Evolutionary conservation across 345 rosid species (phyloP).

Genomic region (Ricinus communis): DNA sequence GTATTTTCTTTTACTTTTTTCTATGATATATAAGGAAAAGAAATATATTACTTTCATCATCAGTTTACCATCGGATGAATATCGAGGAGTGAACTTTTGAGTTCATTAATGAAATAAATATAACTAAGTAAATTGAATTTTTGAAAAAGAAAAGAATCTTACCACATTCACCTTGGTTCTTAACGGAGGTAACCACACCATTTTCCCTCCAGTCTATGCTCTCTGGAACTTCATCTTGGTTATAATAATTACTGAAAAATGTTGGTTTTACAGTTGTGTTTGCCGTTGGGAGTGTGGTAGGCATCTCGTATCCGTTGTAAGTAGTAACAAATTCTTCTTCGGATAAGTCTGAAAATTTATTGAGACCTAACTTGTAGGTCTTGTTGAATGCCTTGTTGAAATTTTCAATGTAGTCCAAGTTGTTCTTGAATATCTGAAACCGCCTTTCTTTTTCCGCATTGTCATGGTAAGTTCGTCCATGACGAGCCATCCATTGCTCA

Average conservation of each 20-base stretch:
- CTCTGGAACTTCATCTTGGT: background rate
- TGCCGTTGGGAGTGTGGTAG: background rate
- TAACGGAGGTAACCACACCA: background rate
- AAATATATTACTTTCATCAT: too few relatives aligned
- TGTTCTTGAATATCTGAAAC: conserved; percentile 26
- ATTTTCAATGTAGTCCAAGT: conserved; percentile 13
- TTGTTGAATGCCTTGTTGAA: conserved; percentile 6
- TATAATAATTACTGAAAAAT: background rate
- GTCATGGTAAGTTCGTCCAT: conserved; percentile 13
- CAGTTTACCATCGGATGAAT: too few relatives aligned
- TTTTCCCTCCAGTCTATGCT: background rate
- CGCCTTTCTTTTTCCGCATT: conserved; percentile 23
- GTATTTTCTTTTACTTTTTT: too few relatives aligned
- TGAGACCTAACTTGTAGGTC: background rate
- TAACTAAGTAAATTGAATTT: too few relatives aligned
- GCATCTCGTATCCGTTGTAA: background rate
- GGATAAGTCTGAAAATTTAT: conserved; percentile 3
- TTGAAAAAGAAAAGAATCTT: background rate
- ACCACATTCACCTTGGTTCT: conserved; percentile 2
- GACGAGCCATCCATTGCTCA: conserved; percentile 26
- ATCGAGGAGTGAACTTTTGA: too few relatives aligned
- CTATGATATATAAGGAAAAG: too few relatives aligned
- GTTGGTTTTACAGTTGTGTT: background rate
- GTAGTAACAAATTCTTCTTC: background rate
- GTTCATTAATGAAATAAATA: too few relatives aligned